These are phyloP conservation scores for Ophiostoma piceae DNA, from an alignment of 2,329 filamentous ascomycete genomes.

Conservation along the genomic window DNA sequence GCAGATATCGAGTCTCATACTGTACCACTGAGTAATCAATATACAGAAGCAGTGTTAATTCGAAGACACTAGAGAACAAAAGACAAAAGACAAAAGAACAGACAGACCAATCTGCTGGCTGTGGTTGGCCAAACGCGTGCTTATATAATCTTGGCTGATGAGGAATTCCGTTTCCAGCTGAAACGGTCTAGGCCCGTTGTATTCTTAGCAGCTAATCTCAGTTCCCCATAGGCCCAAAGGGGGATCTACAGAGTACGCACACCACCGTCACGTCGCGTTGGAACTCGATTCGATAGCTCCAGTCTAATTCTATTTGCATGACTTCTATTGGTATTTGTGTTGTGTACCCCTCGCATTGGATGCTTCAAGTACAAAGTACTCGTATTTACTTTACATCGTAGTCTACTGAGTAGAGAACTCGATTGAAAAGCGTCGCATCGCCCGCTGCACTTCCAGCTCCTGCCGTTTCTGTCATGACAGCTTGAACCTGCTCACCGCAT, in stretches of 20 bases:
- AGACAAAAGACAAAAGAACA: neutral
- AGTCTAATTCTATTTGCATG: neutral
- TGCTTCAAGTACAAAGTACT: neutral
- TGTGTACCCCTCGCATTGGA: neutral
- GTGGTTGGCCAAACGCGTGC: neutral
- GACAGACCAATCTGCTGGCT: neutral
- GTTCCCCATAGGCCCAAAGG: conserved; percentile 1
- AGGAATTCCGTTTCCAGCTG: neutral
- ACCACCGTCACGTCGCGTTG: conserved; percentile 2
- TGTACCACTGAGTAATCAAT: neutral
- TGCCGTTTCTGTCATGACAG: neutral
- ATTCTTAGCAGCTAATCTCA: neutral
- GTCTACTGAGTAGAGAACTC: neutral
- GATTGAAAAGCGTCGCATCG: neutral
- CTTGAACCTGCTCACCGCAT: conserved; percentile 6
- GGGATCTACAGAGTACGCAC: neutral
- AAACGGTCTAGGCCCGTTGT: neutral
- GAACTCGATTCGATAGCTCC: neutral
- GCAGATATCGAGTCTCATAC: neutral
- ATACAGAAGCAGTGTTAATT: neutral
- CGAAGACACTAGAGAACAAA: neutral
- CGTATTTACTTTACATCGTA: too few species aligned
- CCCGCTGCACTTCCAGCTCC: neutral
- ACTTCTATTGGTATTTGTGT: neutral
- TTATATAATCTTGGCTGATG: neutral